Conservation (phyloP, 352 stramenopile species). For the Globisporangium sylvaticum region DNA sequence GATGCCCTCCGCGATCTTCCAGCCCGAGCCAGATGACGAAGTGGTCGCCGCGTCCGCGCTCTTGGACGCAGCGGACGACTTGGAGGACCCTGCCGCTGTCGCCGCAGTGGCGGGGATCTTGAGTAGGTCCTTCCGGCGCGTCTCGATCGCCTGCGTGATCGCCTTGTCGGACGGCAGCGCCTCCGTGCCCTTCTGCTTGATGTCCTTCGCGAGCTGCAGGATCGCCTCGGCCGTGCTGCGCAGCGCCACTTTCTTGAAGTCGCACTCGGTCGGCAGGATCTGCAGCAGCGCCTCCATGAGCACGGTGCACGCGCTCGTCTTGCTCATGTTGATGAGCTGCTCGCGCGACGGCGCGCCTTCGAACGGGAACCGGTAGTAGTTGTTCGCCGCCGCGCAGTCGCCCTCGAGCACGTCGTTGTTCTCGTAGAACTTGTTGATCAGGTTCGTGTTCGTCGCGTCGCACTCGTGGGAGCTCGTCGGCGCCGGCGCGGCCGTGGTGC, state of each 20-base stretch:
- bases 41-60: neutral
- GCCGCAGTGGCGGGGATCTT: neutral
- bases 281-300: conserved; percentile 16
- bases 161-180: conserved; percentile 6
- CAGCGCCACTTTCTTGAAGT: conserved; percentile 16
- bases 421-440: conserved; percentile 17
- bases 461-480: neutral
- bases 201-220: conserved; percentile 12
- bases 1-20: neutral
- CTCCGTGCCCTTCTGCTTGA: neutral
- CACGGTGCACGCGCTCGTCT: conserved; percentile 16
- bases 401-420: conserved; percentile 21
- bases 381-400: conserved; percentile 15
- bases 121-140: conserved; percentile 12
- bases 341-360: conserved; percentile 15
- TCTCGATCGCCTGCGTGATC: conserved; percentile 13
- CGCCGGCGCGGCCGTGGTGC: neutral
- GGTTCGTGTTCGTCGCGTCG: conserved; percentile 3
- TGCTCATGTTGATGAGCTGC: conserved; percentile 18
- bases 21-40: neutral
- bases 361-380: conserved; percentile 23
- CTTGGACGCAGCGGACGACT: neutral
- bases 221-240: conserved; percentile 18
- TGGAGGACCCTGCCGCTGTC: neutral
- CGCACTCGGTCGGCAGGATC: conserved; percentile 17